Evolutionary conservation across 257 asterid genomes (phyloP).

Genomic region (Solanum tacnaense): DNA sequence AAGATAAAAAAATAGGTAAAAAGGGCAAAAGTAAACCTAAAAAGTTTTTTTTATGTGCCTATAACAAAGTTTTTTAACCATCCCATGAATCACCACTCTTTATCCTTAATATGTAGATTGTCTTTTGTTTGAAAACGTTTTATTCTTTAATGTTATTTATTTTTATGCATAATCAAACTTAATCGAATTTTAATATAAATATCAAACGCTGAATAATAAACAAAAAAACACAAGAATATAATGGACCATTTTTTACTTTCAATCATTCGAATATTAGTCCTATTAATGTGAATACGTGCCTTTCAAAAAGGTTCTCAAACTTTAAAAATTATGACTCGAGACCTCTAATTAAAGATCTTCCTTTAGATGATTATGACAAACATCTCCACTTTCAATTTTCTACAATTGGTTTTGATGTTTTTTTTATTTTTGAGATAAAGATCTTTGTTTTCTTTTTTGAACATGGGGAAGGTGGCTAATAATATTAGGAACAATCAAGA

Average conservation of each 20-base stretch:
- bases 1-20: background rate
- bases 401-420: background rate
- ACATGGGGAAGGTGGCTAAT: background rate
- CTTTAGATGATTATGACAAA: no score
- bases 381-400: background rate
- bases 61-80: background rate
- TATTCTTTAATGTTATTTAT: fast-evolving
- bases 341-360: background rate
- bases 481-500: background rate
- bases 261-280: background rate
- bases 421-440: background rate
- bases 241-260: background rate
- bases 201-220: background rate
- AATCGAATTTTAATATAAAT: background rate
- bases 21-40: background rate
- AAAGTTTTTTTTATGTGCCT: background rate
- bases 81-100: background rate
- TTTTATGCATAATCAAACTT: fast-evolving
- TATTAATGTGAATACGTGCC: background rate
- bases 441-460: background rate
- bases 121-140: background rate
- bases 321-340: background rate
- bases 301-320: background rate
- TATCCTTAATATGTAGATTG: background rate
- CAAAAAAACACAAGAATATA: background rate